Conservation (phyloP, 1,139 yeast species). For the Candida sanyaensis region DNA sequence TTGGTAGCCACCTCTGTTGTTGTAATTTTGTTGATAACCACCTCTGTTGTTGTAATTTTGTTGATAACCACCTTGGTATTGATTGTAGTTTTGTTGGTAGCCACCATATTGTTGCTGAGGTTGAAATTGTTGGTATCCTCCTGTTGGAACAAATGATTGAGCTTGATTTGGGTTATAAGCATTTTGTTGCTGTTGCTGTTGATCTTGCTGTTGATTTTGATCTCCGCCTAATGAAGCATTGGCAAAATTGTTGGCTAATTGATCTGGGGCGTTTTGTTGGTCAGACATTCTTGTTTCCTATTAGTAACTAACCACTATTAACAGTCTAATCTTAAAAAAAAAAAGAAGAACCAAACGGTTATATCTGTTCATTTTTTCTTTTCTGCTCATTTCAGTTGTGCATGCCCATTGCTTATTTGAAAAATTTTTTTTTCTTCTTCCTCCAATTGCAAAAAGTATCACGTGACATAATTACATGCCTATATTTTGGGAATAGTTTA, state of each 20-base stretch:
- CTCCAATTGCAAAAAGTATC: background rate
- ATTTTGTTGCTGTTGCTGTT: slow-evolving; percentile 18
- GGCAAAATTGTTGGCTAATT: slow-evolving; percentile 57
- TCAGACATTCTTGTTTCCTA: slow-evolving; percentile 41
- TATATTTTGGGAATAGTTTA: background rate
- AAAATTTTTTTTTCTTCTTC: slow-evolving; percentile 1
- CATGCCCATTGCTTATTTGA: background rate
- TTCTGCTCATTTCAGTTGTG: background rate
- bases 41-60: slow-evolving; percentile 23
- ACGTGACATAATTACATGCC: background rate
- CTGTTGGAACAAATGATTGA: slow-evolving; percentile 9
- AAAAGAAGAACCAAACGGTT: background rate
- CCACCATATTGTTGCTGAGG: slow-evolving; percentile 22
- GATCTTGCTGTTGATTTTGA: slow-evolving; percentile 15
- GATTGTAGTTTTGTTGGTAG: slow-evolving; percentile 23
- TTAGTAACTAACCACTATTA: background rate
- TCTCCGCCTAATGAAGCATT: slow-evolving; percentile 41
- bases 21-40: slow-evolving; percentile 22
- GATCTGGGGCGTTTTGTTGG: slow-evolving; percentile 47
- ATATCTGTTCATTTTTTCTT: background rate
- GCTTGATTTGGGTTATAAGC: slow-evolving; percentile 11
- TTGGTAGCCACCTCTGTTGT: slow-evolving; percentile 27
- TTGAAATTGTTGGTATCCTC: slow-evolving; percentile 21
- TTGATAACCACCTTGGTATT: slow-evolving; percentile 19
- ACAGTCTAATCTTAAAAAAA: background rate